phyloP scores from a whole-genome alignment of 2,329 filamentous ascomycete species.

The Didymosphaeria variabile region DNA sequence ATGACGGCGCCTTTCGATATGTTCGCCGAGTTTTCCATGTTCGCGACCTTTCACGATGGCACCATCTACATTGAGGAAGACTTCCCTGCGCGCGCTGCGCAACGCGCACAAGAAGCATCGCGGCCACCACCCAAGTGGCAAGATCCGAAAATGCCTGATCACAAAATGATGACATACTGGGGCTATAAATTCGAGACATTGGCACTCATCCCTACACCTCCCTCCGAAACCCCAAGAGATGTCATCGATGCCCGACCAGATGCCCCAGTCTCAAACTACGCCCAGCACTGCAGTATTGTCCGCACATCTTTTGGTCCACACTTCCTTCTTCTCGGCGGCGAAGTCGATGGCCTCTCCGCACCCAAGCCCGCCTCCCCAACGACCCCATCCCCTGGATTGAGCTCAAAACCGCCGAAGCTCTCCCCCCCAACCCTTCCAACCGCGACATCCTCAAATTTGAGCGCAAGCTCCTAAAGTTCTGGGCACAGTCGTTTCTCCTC shows the following conservation, averaged over 20 bases:
- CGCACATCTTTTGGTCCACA: slow-evolving; percentile 83
- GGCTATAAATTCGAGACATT: slow-evolving; percentile 98
- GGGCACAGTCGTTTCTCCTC: slow-evolving; percentile 94
- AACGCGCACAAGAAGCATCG: slow-evolving; percentile 58
- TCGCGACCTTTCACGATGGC: slow-evolving; percentile 89
- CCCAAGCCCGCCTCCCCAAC: slow-evolving; percentile 29
- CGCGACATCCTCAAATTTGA: slow-evolving; percentile 80
- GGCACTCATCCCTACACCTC: slow-evolving; percentile 76
- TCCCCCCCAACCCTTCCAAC: slow-evolving; percentile 60
- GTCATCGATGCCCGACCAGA: slow-evolving; percentile 80
- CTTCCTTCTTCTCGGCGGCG: slow-evolving; percentile 82
- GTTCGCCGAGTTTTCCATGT: slow-evolving; percentile 90
- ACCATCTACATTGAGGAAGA: slow-evolving; percentile 88
- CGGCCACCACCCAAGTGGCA: slow-evolving; percentile 34
- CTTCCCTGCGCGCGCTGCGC: slow-evolving; percentile 73
- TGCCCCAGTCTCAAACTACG: slow-evolving; percentile 82
- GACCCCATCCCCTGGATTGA: slow-evolving; percentile 85
- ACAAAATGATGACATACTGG: slow-evolving; percentile 92
- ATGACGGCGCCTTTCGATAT: slow-evolving; percentile 85
- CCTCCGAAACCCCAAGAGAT: slow-evolving; percentile 80
- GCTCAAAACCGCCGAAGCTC: slow-evolving; percentile 86
- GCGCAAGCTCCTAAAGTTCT: slow-evolving; percentile 91
- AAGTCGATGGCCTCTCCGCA: slow-evolving; percentile 79
- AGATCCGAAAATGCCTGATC: slow-evolving; percentile 66
- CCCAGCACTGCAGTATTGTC: slow-evolving; percentile 95